Percentiles rank a stretch among this genome's conserved stretches.
These are phyloP conservation scores for Penicillium sp. DNA, from an alignment of 2,329 filamentous ascomycete species.

Conservation along the genomic window DNA sequence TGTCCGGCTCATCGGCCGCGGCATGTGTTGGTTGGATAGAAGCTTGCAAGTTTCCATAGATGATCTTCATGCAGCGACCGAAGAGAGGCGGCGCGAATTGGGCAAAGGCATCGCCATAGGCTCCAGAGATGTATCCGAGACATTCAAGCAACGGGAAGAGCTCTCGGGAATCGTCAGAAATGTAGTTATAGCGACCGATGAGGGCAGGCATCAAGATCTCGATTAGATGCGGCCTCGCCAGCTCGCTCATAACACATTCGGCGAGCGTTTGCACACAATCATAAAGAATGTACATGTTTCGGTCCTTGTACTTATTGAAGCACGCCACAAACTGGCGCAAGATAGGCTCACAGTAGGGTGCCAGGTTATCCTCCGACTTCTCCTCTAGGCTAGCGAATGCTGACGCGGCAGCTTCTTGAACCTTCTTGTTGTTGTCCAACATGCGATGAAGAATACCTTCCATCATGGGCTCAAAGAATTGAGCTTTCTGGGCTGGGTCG, in stretches of 20 bases:
- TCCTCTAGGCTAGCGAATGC: slow-evolving; percentile 96
- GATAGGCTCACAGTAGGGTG: slow-evolving; percentile 85
- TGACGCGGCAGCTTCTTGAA: slow-evolving; percentile 93
- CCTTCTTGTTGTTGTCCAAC: slow-evolving; percentile 96
- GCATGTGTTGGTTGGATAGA: slow-evolving; percentile 60
- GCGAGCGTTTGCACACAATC: slow-evolving; percentile 97
- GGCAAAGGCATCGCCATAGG: slow-evolving; percentile 76
- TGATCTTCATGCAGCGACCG: slow-evolving; percentile 80
- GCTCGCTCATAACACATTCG: slow-evolving; percentile 78
- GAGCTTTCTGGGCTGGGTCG: slow-evolving; percentile 64
- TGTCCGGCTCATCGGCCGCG: slow-evolving; percentile 74
- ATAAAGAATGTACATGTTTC: slow-evolving; percentile 98
- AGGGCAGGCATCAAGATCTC: slow-evolving; percentile 88
- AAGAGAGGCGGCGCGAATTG: slow-evolving; percentile 87
- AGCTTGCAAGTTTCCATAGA: slow-evolving; percentile 86
- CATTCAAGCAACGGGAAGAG: slow-evolving; percentile 95
- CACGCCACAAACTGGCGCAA: slow-evolving; percentile 88
- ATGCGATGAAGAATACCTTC: slow-evolving; percentile 91
- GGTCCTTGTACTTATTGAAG: slow-evolving; percentile 94
- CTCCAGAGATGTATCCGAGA: slow-evolving; percentile 86
- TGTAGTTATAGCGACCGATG: slow-evolving; percentile 80
- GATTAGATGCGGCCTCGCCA: slow-evolving; percentile 79
- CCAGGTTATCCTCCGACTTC: slow-evolving; percentile 76
- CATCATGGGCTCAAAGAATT: slow-evolving; percentile 94
- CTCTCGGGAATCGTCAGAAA: slow-evolving; percentile 85